A percentile compares a stretch with the other conserved stretches of the same genome.
Evolutionary conservation across 2,329 filamentous ascomycete species (phyloP).

Genomic region (Rhytidhysteron rufulum): DNA sequence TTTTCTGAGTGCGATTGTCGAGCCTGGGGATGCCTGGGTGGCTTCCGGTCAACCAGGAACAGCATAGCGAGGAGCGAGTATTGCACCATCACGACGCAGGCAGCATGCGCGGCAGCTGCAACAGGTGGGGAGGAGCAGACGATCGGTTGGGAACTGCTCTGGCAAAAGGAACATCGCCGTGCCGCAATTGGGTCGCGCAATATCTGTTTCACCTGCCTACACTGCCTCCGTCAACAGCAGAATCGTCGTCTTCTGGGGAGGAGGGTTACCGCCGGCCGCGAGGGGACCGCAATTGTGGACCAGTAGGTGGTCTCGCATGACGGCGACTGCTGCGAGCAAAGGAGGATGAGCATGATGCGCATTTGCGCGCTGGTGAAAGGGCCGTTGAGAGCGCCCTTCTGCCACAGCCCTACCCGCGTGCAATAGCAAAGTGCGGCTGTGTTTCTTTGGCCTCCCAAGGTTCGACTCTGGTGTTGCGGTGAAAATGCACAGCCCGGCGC

Average conservation of each 20-base stretch:
- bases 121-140: neutral
- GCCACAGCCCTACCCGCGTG: neutral
- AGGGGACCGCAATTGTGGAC: slow-evolving; percentile 4
- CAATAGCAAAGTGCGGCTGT: neutral
- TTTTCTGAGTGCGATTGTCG: slow-evolving; percentile 17
- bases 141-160: neutral
- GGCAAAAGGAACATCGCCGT: neutral
- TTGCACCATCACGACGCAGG: neutral
- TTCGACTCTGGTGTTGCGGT: neutral
- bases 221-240: neutral
- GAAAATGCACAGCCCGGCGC: neutral
- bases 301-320: slow-evolving; percentile 5
- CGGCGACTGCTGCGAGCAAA: slow-evolving; percentile 7
- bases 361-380: neutral
- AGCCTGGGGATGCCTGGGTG: slow-evolving; percentile 1
- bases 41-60: slow-evolving; percentile 30
- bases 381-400: neutral
- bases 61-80: slow-evolving; percentile 13
- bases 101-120: neutral
- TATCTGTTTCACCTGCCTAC: neutral
- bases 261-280: slow-evolving; percentile 9
- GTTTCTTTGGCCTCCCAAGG: too few relatives aligned
- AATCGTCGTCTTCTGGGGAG: neutral
- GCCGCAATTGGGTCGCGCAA: neutral
- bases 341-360: slow-evolving; percentile 10